A percentile compares a stretch with the other conserved stretches of the same genome.
phyloP scores from a whole-genome alignment of 2,329 filamentous ascomycete species.

The Neobulgaria alba region DNA sequence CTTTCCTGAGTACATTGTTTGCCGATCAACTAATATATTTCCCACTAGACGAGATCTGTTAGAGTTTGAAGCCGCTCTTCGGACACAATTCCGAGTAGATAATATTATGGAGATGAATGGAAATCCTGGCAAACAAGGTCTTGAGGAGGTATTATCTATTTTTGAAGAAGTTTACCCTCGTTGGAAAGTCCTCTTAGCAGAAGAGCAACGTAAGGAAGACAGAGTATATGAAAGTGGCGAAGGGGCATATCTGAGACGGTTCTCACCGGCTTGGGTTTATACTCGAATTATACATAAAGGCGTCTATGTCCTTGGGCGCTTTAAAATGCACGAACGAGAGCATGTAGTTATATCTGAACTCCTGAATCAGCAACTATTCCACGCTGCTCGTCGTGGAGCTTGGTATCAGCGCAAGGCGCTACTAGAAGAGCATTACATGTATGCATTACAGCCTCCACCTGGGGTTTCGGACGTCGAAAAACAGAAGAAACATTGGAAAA shows the following conservation, averaged over 20 bases:
- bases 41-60: slow-evolving; percentile 63
- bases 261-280: slow-evolving; percentile 88
- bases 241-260: slow-evolving; percentile 78
- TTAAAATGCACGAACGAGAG: slow-evolving; percentile 73
- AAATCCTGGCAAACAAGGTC: slow-evolving; percentile 53
- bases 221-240: slow-evolving; percentile 73
- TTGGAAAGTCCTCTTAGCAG: slow-evolving; percentile 65
- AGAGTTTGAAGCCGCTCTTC: slow-evolving; percentile 82
- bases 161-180: slow-evolving; percentile 69
- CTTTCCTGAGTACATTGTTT: slow-evolving; percentile 87
- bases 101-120: slow-evolving; percentile 73
- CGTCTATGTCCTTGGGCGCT: slow-evolving; percentile 65
- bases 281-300: slow-evolving; percentile 90
- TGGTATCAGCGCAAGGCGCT: slow-evolving; percentile 97
- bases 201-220: slow-evolving; percentile 73
- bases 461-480: slow-evolving; percentile 36
- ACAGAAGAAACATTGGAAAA: slow-evolving; percentile 78
- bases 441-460: slow-evolving; percentile 35
- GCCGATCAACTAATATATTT: slow-evolving; percentile 84
- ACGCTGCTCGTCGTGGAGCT: slow-evolving; percentile 71
- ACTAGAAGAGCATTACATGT: slow-evolving; percentile 93
- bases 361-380: slow-evolving; percentile 73
- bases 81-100: slow-evolving; percentile 75
- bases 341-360: slow-evolving; percentile 67
- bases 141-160: slow-evolving; percentile 59